These are phyloP conservation scores for Sporothrix pallida DNA, from an alignment of 2,329 filamentous ascomycete species.

Conservation along the genomic window DNA sequence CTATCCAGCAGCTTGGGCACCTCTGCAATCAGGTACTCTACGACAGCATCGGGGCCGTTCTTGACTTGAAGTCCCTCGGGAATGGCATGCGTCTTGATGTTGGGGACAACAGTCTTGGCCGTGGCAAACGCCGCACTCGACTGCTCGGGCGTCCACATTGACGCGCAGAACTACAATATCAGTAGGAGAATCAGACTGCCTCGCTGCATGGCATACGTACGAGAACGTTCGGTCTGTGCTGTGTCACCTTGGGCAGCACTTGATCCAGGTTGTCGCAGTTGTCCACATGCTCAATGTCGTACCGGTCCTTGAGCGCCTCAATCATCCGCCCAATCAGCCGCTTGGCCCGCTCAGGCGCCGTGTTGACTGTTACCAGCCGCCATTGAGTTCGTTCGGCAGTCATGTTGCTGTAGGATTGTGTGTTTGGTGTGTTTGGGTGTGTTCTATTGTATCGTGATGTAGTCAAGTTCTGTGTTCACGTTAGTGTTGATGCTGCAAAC, in stretches of 20 bases:
- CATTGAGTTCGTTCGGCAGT: constrained; percentile 5
- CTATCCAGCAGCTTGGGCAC: neutral
- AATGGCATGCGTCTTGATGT: constrained; percentile 9
- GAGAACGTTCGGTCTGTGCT: constrained; percentile 3
- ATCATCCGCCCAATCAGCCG: constrained; percentile 65
- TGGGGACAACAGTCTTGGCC: neutral
- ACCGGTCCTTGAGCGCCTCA: constrained; percentile 66
- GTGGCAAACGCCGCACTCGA: neutral
- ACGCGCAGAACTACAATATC: neutral
- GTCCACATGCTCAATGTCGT: constrained; percentile 65
- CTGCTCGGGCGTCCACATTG: constrained; percentile 1
- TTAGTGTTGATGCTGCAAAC: neutral
- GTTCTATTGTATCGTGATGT: too few relatives aligned
- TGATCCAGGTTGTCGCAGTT: constrained; percentile 57
- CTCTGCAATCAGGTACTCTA: neutral
- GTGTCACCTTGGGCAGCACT: neutral
- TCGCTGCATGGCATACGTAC: neutral
- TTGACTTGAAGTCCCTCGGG: constrained; percentile 1
- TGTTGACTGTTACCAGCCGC: constrained; percentile 69
- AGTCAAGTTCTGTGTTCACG: too few relatives aligned
- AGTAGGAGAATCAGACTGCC: too few relatives aligned
- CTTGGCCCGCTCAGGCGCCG: constrained; percentile 68
- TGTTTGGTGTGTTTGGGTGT: too few relatives aligned
- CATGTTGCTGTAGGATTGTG: neutral
- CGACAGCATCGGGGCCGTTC: neutral